Evolutionary conservation across 139 green algal species (phyloP).

Genomic region (Coelastrella sp.): DNA sequence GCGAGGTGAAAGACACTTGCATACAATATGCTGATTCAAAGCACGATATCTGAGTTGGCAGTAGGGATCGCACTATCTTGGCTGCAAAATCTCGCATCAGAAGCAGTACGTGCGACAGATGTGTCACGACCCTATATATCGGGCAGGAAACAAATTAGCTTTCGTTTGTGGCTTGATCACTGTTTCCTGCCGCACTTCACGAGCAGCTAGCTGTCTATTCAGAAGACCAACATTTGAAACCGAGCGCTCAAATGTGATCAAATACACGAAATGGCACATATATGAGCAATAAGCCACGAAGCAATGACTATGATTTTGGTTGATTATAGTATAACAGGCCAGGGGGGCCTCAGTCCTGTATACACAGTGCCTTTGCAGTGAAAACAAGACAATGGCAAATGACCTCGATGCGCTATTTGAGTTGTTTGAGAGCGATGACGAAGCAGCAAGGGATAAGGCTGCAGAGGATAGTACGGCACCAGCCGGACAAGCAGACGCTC

Average conservation of each 20-base stretch:
- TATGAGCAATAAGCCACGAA: too few species aligned
- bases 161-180: too few species aligned
- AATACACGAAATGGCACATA: background rate
- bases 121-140: too few species aligned
- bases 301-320: too few species aligned
- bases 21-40: background rate
- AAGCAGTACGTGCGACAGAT: too few species aligned
- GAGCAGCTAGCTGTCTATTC: background rate
- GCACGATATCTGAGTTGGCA: background rate
- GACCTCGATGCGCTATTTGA: conserved; percentile 27
- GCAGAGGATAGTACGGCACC: too few species aligned
- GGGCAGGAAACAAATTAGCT: too few species aligned
- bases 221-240: background rate
- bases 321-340: too few species aligned
- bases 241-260: background rate
- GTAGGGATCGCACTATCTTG: background rate
- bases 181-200: too few species aligned
- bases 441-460: too few species aligned
- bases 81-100: too few species aligned
- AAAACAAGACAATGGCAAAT: background rate
- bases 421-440: background rate
- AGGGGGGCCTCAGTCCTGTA: background rate
- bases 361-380: background rate
- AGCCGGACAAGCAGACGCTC: background rate
- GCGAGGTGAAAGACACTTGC: background rate